A percentile compares a stretch with the other conserved stretches of the same genome.
These are phyloP conservation scores for Talaromyces nanjingensis DNA, from an alignment of 495 filamentous ascomycete species.

Conservation along the genomic window DNA sequence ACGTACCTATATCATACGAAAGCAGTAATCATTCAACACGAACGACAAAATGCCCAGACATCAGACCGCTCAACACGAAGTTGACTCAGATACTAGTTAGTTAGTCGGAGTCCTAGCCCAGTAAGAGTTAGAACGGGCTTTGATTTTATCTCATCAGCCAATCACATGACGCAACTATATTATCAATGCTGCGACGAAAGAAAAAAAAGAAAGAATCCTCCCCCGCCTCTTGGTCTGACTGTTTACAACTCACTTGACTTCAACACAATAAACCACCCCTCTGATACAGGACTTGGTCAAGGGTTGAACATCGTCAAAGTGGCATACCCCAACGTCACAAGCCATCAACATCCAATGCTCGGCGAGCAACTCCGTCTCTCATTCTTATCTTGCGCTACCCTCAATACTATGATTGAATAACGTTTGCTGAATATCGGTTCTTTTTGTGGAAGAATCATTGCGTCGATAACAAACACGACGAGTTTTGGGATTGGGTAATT, in stretches of 20 bases:
- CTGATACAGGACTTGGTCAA: background rate
- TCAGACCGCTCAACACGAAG: background rate
- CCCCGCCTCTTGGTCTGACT: background rate
- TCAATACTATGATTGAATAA: conserved; percentile 37
- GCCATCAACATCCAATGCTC: background rate
- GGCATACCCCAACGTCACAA: background rate
- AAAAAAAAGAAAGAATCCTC: background rate
- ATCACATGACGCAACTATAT: background rate
- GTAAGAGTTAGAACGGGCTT: too few relatives aligned
- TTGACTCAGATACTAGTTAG: background rate
- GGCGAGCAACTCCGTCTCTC: background rate
- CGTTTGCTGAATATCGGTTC: conserved; percentile 21
- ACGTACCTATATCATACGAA: too few relatives aligned
- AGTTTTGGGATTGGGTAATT: background rate
- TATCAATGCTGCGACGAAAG: background rate
- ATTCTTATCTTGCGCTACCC: background rate
- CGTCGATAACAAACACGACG: background rate
- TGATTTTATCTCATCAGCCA: background rate
- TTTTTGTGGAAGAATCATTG: conserved; percentile 2
- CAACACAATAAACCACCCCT: background rate
- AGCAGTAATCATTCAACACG: too few relatives aligned
- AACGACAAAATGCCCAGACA: background rate
- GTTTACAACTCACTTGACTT: background rate
- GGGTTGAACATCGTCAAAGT: background rate
- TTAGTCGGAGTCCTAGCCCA: background rate